A percentile compares a stretch with the other conserved stretches of the same genome.
Evolutionary conservation across 306 rosid species (phyloP).

Genomic region (Prosopis cineraria): DNA sequence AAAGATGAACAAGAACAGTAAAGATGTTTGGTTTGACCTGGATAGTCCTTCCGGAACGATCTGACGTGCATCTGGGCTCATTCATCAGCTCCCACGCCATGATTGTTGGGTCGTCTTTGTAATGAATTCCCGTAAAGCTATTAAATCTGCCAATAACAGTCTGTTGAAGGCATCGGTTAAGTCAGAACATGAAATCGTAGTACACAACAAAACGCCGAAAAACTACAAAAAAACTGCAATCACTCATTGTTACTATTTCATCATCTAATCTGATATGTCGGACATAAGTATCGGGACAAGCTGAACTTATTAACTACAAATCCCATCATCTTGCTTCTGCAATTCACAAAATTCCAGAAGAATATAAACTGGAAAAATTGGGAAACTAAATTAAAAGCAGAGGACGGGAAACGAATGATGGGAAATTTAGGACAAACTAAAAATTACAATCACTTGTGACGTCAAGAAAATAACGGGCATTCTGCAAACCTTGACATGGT

Average conservation of each 20-base stretch:
- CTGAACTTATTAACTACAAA: not conserved
- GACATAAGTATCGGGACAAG: too few relatives aligned
- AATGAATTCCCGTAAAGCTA: constrained; percentile 65
- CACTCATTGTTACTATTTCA: not conserved
- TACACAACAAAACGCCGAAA: not conserved
- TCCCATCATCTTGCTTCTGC: not conserved
- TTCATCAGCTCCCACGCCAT: constrained; percentile 99
- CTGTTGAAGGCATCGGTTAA: constrained; percentile 46
- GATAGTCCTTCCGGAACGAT: constrained; percentile 86
- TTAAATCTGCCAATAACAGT: constrained; percentile 74
- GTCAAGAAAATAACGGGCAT: not conserved
- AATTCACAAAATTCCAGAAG: not conserved
- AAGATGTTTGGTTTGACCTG: constrained; percentile 57
- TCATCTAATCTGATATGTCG: not conserved
- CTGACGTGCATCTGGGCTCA: constrained; percentile 92
- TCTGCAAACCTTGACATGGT: constrained; percentile 67
- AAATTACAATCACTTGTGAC: not conserved
- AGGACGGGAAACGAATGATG: not conserved
- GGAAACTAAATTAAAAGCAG: too few relatives aligned
- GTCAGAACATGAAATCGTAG: constrained; percentile 35
- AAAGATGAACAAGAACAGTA: not conserved
- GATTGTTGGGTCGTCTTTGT: constrained; percentile 88
- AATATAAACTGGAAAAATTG: too few relatives aligned
- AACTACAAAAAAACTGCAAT: not conserved
- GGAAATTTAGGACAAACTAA: constrained; percentile 17